Evolutionary conservation across 495 filamentous ascomycete species (phyloP), one percentile per base, ranked within the genome.

Genomic region (Geoglossum glabrum): DNA sequence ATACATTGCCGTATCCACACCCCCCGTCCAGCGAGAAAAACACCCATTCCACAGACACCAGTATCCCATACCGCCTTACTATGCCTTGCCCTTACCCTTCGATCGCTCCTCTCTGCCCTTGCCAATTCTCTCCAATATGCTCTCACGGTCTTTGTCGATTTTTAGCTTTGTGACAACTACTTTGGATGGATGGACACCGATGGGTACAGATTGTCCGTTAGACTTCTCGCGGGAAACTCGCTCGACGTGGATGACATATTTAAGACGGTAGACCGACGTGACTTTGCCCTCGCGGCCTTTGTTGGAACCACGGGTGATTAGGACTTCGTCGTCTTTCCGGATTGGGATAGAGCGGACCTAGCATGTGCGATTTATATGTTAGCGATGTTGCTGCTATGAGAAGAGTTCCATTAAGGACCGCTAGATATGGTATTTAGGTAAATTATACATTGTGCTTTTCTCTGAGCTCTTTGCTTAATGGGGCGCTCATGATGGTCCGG

Each of bases 261-360:
- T 96, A 66, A 95, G 85, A 74, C 92, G 90, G 85, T 99, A 97
- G 69, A 95, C 88, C 65, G 82, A 83, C 67, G 81, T 88, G 74
- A 98, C 78, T 76, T 93, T 90, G 75, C 90, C 90, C 73, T 95
- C 89, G 64, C 87, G 86, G 71, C 89, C 90, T 79, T 96, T 96
- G 76, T 92, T 81, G 72, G 72, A 71, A 64, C 92, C 92, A 57
- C 92, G 88, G 65, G 85, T 79, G 67, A 99, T 82, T 67, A 74
- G 72, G 65, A 97, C 88, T 74, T 95, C 87, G 74, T 99, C 92
- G 72, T 95, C 90, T 74, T 93, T 93, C 77, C 92, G 88, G 79
- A 98, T 80, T 68, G 92, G 92, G 69, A 98, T 94, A 66, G 85
- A 84, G 74, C 89, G 90, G 72, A 95, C 88, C 87, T 95, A 65